phyloP scores from a whole-genome alignment of 1,139 yeast species.

The Debaryomyces sp. region DNA sequence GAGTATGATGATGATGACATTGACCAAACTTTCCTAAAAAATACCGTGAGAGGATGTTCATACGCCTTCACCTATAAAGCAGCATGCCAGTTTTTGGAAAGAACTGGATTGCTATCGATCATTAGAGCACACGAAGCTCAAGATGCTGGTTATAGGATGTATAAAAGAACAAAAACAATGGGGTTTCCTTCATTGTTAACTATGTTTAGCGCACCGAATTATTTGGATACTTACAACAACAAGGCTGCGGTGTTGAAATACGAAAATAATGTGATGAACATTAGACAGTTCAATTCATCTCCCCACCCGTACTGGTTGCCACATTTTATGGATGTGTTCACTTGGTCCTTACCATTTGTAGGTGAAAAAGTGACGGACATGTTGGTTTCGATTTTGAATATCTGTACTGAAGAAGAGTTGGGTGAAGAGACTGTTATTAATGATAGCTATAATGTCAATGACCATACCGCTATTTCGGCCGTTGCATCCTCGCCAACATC shows the following conservation, averaged over 20 bases:
- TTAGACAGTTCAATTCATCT: constrained; percentile 87
- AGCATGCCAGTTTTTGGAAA: constrained; percentile 75
- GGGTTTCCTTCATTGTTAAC: constrained; percentile 95
- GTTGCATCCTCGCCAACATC: constrained; percentile 5
- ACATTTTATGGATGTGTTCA: constrained; percentile 94
- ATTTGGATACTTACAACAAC: constrained; percentile 89
- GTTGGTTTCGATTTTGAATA: constrained; percentile 85
- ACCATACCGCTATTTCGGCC: constrained; percentile 4
- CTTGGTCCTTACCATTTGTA: constrained; percentile 97
- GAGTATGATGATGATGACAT: constrained; percentile 73
- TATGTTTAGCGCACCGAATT: constrained; percentile 94
- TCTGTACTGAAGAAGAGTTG: constrained; percentile 93
- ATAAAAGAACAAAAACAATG: constrained; percentile 79
- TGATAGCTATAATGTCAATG: constrained; percentile 13
- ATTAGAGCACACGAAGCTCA: constrained; percentile 98
- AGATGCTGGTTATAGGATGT: constrained; percentile 96
- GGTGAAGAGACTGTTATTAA: constrained; percentile 64
- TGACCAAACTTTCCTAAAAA: constrained; percentile 58
- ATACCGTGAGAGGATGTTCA: constrained; percentile 90
- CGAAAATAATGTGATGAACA: constrained; percentile 91
- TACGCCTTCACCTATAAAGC: constrained; percentile 88
- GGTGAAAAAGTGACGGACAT: constrained; percentile 97
- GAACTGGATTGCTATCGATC: constrained; percentile 77
- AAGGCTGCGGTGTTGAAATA: constrained; percentile 95
- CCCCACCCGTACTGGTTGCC: constrained; percentile 99